These are phyloP conservation scores for Synchytrium microbalum DNA, from an alignment of 371 early-diverging fungal species.

Conservation along the genomic window DNA sequence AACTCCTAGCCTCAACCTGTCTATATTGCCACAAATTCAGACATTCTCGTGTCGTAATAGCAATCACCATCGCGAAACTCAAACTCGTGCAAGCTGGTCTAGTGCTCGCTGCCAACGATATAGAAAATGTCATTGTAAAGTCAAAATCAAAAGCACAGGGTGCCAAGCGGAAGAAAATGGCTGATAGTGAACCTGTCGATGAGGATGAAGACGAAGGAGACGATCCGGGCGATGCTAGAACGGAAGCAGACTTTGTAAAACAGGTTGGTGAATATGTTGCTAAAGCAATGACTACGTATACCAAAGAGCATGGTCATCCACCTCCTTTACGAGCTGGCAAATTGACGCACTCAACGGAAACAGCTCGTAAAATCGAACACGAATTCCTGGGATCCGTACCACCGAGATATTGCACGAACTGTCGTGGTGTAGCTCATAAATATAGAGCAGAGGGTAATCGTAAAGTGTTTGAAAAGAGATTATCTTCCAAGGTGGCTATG, in stretches of 20 bases:
- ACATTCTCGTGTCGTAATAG: slow-evolving; percentile 46
- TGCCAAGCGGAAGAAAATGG: slow-evolving; percentile 6
- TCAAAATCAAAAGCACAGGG: slow-evolving; percentile 9
- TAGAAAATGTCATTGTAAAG: slow-evolving; percentile 53
- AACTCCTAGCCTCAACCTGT: slow-evolving; percentile 82
- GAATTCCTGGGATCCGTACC: slow-evolving; percentile 39
- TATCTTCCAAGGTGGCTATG: slow-evolving; percentile 60
- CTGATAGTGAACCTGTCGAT: slow-evolving; percentile 19
- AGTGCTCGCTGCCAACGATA: slow-evolving; percentile 68
- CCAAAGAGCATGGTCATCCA: slow-evolving; percentile 16
- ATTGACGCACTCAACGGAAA: slow-evolving; percentile 30
- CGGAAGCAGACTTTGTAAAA: slow-evolving; percentile 21
- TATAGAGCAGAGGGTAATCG: slow-evolving; percentile 76
- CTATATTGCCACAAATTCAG: slow-evolving; percentile 86
- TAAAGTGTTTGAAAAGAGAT: slow-evolving; percentile 79
- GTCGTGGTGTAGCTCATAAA: slow-evolving; percentile 68
- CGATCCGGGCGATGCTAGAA: slow-evolving; percentile 28
- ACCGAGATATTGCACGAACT: slow-evolving; percentile 64
- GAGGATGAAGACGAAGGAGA: slow-evolving; percentile 26
- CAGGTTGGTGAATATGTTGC: slow-evolving; percentile 36
- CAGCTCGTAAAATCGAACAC: slow-evolving; percentile 30
- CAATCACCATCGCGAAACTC: slow-evolving; percentile 31
- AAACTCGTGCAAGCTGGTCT: slow-evolving; percentile 44
- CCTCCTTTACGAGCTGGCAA: slow-evolving; percentile 51
- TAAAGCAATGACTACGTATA: slow-evolving; percentile 38